A percentile compares a stretch with the other conserved stretches of the same genome.
These are phyloP conservation scores for Podila verticillata DNA, from an alignment of 192 early-diverging fungal genomes.

Conservation along the genomic window DNA sequence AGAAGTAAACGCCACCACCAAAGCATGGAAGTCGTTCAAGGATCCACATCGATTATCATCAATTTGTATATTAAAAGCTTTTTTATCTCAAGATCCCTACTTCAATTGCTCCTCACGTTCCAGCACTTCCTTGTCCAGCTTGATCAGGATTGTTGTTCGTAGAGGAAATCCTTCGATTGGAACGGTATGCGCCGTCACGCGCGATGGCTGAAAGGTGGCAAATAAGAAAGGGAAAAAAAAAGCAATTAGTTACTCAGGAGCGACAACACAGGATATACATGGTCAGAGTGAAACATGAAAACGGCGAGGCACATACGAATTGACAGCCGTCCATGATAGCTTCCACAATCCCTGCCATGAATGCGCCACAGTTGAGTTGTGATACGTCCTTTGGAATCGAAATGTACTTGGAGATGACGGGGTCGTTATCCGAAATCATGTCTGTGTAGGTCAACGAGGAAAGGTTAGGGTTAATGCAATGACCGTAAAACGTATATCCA, in stretches of 20 bases:
- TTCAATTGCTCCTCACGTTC: conserved; percentile 79
- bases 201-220: conserved; percentile 65
- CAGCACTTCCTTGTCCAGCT: conserved; percentile 87
- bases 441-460: conserved; percentile 59
- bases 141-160: conserved; percentile 95
- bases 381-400: conserved; percentile 94
- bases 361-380: conserved; percentile 92
- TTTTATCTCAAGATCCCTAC: conserved; percentile 17
- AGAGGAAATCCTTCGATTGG: conserved; percentile 87
- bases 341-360: conserved; percentile 96
- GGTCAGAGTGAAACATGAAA: background rate
- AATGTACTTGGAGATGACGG: conserved; percentile 87
- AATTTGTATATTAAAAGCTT: background rate
- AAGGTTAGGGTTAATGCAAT: background rate
- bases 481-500: background rate
- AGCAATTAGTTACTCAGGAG: background rate
- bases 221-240: background rate
- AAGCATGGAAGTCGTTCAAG: background rate
- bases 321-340: conserved; percentile 90
- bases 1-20: conserved; percentile 45
- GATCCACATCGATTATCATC: background rate
- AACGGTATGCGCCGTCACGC: conserved; percentile 94
- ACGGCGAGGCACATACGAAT: conserved; percentile 72
- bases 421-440: conserved; percentile 99
- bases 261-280: background rate